Base-by-base conservation (phyloP, 352 stramenopile genomes). In the Pythium angustatum region DNA sequence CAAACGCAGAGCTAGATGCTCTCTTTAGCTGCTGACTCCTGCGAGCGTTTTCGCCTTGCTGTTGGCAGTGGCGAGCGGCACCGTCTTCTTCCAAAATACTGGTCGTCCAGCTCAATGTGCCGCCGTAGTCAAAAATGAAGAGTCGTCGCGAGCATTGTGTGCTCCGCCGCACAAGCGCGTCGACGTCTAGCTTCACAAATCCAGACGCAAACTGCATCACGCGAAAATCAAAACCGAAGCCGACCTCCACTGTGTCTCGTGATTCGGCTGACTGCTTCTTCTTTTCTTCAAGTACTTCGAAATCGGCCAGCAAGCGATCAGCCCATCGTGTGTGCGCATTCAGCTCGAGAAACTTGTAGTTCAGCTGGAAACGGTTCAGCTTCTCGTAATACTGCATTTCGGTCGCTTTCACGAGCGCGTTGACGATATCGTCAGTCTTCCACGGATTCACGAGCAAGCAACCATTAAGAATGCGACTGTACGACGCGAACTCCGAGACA, bases 41-140 rank as follows among this genome's bases (percentile, higher is more conserved):
- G 7, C 15, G 53, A 12, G 19, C 21, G 21, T 27, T 36, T 24
- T 54, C 61, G 11, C 50, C 53, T 14, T 73, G 64, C 5, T 71
- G 57, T 15, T 78, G 53, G 33, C 66, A 76, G 21, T 66, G 65
- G 21, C 64, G 62, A 34, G 71, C 62, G 2, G 71, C 66, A 4
- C 66, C 72, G 10, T 88, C 81, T 62, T 88, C 79, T 45, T 90
- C 80, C 53, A 91, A 68, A 21, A 90, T 75, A 31, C 76, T 82
- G 12, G 78, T 73, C 28, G 84, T 90, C 51, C 77, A 84, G 62
- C 80, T 91, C 40, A 99, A 88, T 15, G 97, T 99, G 40, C 97
- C 97, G 41, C 97, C 97, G 60, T 99, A 99, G 72, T 99, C 98
- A 36, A 99, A 85, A 44, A 99, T 83, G 69, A 99, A 98, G 5